Conservation (phyloP, 2,329 filamentous ascomycete genomes). For the Xylaria sp. region DNA sequence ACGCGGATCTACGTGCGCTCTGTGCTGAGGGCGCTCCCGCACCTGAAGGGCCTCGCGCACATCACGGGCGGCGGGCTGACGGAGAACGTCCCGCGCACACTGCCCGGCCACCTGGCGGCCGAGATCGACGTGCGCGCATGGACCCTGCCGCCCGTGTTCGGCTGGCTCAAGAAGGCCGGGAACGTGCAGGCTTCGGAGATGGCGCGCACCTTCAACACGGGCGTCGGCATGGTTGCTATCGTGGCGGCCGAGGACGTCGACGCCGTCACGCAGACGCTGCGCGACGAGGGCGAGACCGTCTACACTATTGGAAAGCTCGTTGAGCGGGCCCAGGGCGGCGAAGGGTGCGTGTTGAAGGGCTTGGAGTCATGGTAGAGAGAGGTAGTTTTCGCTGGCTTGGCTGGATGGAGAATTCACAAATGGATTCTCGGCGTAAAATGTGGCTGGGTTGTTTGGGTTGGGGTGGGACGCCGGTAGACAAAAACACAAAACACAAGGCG, state of each 20-base stretch:
- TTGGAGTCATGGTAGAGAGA: constrained; percentile 56
- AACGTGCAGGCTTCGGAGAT: constrained; percentile 82
- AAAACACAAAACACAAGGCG: background rate
- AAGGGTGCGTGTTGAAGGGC: constrained; percentile 72
- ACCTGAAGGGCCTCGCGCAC: constrained; percentile 91
- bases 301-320: constrained; percentile 79
- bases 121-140: constrained; percentile 82
- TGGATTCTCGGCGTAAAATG: background rate
- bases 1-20: constrained; percentile 94
- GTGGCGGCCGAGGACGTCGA: constrained; percentile 73
- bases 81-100: constrained; percentile 95
- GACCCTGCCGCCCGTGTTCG: constrained; percentile 81
- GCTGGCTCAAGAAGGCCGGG: constrained; percentile 81
- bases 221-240: constrained; percentile 92
- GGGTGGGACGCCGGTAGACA: background rate
- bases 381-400: background rate
- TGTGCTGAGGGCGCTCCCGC: constrained; percentile 72
- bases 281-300: constrained; percentile 78
- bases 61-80: constrained; percentile 94
- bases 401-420: background rate
- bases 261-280: constrained; percentile 68
- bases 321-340: constrained; percentile 58
- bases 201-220: constrained; percentile 93
- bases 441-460: background rate
- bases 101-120: constrained; percentile 80